phyloP scores from a whole-genome alignment of 2,329 filamentous ascomycete genomes.

The Elsinoe batatas region DNA sequence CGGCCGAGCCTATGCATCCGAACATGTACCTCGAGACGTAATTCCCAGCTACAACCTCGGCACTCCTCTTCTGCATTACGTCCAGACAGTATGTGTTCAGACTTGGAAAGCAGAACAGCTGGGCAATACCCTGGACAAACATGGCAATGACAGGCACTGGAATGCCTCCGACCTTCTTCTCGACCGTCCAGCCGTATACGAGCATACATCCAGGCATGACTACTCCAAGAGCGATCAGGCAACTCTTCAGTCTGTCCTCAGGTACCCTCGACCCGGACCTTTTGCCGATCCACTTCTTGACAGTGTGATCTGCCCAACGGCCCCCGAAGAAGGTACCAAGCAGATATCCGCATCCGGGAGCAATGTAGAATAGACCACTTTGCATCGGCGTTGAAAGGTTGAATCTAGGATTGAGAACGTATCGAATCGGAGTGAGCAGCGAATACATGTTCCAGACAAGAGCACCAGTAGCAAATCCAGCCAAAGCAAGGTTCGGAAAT shows the following conservation, averaged over 20 bases:
- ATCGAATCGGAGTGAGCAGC: conserved; percentile 57
- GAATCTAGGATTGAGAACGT: conserved; percentile 66
- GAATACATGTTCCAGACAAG: conserved; percentile 71
- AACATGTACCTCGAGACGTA: conserved; percentile 71
- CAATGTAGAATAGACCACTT: conserved; percentile 63
- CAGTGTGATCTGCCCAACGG: conserved; percentile 57
- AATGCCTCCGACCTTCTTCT: conserved; percentile 46
- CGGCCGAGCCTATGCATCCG: conserved; percentile 59
- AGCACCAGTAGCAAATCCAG: conserved; percentile 49
- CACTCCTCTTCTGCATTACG: conserved; percentile 61
- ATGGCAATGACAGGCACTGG: conserved; percentile 59
- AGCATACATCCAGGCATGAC: conserved; percentile 54
- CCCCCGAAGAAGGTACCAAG: conserved; percentile 63
- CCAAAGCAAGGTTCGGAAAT: conserved; percentile 59
- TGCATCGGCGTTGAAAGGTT: conserved; percentile 55
- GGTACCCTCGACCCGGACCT: conserved; percentile 50
- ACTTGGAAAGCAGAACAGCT: conserved; percentile 65
- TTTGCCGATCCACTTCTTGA: conserved; percentile 54
- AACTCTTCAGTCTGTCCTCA: conserved; percentile 57
- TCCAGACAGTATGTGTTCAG: conserved; percentile 76
- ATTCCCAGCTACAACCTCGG: conserved; percentile 66
- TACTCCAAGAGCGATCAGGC: conserved; percentile 46
- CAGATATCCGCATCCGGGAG: conserved; percentile 61
- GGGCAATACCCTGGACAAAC: conserved; percentile 64
- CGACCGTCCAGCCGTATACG: conserved; percentile 57